Base-by-base conservation (phyloP, 352 stramenopile genomes). In the Plasmopara viticola region DNA sequence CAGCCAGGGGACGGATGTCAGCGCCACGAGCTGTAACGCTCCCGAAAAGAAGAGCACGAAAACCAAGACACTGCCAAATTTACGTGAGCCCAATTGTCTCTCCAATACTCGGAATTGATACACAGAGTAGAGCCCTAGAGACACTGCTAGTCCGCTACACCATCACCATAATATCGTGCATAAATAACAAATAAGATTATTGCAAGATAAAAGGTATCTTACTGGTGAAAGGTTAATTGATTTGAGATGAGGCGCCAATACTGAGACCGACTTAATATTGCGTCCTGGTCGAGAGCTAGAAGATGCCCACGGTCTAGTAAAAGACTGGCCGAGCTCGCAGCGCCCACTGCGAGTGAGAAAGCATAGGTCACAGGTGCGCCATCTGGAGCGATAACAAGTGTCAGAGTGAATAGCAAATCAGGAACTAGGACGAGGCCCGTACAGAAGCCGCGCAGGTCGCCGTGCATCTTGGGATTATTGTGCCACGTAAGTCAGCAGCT, bases 51-150 rank as follows among this genome's bases (percentile, higher is more conserved):
- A 31, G 50, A 87, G 56, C 25, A 87, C 59, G 42, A 87, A 91
- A 39, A 90, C 60, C 14, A 86, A 30, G 6, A 88, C 38, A 50
- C 80, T 92, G 29, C 84, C 81, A 48, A 92, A 94, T 53, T 94
- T 94, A 46, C 82, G 77, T 51, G 84, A 92, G 10, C 84, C 84
- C 78, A 94, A 74, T 64, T 91, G 65, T 2, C 84, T 71, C 56
- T 94, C 84, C 15, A 94, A 58, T 18, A 91, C 65, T 41, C 84
- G 79, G 62, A 87, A 92, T 68, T 91, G 79, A 69, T 90, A 94
- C 52, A 94, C 72, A 42, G 84, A 64, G 50, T 94, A 94, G 39
- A 94, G 68, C 6, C 84, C 84, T 44, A 94, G 71, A 0, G 81
- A 84, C 34, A 82, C 81, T 0, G 78, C 79, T 18, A 94, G 57